These are phyloP conservation scores for Fusarium robinianum DNA, from an alignment of 2,329 filamentous ascomycete species.

Conservation along the genomic window DNA sequence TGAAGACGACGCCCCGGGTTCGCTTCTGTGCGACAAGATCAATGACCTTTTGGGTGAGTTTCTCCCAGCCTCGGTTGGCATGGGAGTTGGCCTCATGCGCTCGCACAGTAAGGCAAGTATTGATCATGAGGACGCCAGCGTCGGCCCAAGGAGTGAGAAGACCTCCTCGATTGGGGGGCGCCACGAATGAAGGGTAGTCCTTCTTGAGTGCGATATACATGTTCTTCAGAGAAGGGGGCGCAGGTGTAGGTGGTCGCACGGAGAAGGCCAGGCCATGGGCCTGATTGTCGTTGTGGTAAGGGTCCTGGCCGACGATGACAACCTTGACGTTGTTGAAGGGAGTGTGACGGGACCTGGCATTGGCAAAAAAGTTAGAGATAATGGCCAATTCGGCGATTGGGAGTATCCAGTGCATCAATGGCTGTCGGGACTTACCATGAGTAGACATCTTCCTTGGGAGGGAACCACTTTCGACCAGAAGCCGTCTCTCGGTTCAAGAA, in stretches of 20 bases:
- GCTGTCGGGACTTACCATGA: slow-evolving; percentile 69
- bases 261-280: slow-evolving; percentile 97
- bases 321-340: slow-evolving; percentile 87
- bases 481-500: slow-evolving; percentile 81
- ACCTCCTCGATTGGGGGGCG: slow-evolving; percentile 77
- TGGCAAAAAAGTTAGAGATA: slow-evolving; percentile 19
- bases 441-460: slow-evolving; percentile 87
- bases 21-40: slow-evolving; percentile 81
- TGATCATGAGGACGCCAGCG: slow-evolving; percentile 88
- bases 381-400: neutral
- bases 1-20: slow-evolving; percentile 83
- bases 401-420: neutral
- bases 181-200: slow-evolving; percentile 80
- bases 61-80: slow-evolving; percentile 86
- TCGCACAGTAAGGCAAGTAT: slow-evolving; percentile 92
- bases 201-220: slow-evolving; percentile 89
- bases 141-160: slow-evolving; percentile 93
- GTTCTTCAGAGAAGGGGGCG: slow-evolving; percentile 88
- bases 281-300: slow-evolving; percentile 95
- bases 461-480: slow-evolving; percentile 79
- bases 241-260: slow-evolving; percentile 83
- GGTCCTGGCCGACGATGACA: slow-evolving; percentile 94
- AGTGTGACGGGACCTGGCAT: slow-evolving; percentile 85
- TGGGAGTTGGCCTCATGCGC: slow-evolving; percentile 88
- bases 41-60: slow-evolving; percentile 88